phyloP scores from a whole-genome alignment of 495 filamentous ascomycete species.

The Bombardia bombarda region DNA sequence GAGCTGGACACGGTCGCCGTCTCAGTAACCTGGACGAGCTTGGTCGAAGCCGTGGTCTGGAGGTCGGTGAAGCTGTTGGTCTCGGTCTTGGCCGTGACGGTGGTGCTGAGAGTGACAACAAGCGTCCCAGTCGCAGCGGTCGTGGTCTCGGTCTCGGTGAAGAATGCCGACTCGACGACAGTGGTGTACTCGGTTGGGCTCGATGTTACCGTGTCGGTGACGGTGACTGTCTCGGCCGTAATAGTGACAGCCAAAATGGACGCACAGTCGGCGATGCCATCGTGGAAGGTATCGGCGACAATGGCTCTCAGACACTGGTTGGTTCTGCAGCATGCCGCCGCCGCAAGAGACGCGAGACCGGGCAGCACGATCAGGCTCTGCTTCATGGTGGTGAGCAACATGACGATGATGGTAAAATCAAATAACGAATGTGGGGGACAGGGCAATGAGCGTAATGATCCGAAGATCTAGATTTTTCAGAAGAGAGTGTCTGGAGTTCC shows the following conservation, averaged over 20 bases:
- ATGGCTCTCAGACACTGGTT: conserved; percentile 9
- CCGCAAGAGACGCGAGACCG: conserved; percentile 8
- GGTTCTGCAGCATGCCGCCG: conserved; percentile 11
- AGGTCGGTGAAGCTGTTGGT: not conserved
- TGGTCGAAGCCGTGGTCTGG: not conserved
- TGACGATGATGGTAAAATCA: conserved; percentile 1
- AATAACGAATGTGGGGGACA: conserved; percentile 1
- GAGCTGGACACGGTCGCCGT: not conserved
- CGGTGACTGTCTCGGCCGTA: conserved; percentile 5
- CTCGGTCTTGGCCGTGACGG: conserved; percentile 1
- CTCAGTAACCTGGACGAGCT: not conserved
- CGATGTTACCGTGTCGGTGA: conserved; percentile 1
- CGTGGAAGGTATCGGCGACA: not conserved
- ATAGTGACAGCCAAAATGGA: conserved; percentile 7
- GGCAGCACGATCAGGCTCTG: conserved; percentile 2
- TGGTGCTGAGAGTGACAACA: not conserved
- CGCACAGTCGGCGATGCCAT: conserved; percentile 8
- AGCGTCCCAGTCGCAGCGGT: not conserved
- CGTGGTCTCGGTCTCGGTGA: conserved; percentile 6
- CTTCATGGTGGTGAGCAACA: conserved; percentile 9
- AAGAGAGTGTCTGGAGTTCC: too few species aligned
- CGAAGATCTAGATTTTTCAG: too few species aligned
- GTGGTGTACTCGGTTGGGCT: too few species aligned
- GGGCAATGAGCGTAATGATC: too few species aligned
- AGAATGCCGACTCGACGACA: conserved; percentile 4